Evolutionary conservation across 768 basidiomycete species (phyloP).

Genomic region (Hericium rajendrae): DNA sequence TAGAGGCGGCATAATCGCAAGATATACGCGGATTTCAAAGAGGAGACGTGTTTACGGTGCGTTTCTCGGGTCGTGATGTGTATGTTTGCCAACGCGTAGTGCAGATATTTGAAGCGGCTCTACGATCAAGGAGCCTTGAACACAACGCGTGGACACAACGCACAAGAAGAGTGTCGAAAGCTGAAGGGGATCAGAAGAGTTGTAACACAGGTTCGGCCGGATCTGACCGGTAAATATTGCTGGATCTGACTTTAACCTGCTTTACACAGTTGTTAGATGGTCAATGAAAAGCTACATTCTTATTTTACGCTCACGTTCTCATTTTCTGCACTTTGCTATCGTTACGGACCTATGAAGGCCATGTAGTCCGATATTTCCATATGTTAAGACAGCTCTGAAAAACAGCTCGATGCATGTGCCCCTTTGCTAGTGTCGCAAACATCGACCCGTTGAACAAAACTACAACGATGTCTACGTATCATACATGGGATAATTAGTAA

Average conservation of each 20-base stretch:
- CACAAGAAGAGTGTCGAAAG: constrained; percentile 11
- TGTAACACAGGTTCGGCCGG: constrained; percentile 9
- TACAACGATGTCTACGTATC: too few relatives aligned
- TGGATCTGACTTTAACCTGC: not conserved
- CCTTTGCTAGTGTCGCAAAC: too few relatives aligned
- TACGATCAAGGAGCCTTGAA: constrained; percentile 11
- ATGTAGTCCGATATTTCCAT: too few relatives aligned
- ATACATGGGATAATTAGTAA: too few relatives aligned
- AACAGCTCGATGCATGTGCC: too few relatives aligned
- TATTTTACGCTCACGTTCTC: too few relatives aligned
- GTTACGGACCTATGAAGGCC: too few relatives aligned
- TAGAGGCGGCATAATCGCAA: constrained; percentile 71
- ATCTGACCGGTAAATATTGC: not conserved
- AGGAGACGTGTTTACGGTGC: constrained; percentile 64
- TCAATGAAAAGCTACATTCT: not conserved
- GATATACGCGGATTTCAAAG: constrained; percentile 68
- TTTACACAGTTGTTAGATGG: not conserved
- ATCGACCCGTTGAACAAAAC: too few relatives aligned
- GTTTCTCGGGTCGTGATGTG: not conserved
- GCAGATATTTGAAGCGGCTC: constrained; percentile 11
- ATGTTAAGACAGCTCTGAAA: too few relatives aligned
- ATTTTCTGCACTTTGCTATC: too few relatives aligned
- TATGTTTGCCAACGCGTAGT: not conserved
- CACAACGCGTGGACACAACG: constrained; percentile 8
- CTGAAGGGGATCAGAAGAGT: constrained; percentile 12